These are phyloP conservation scores for Lasiosphaeria miniovina DNA, from an alignment of 495 filamentous ascomycete genomes.

Conservation along the genomic window DNA sequence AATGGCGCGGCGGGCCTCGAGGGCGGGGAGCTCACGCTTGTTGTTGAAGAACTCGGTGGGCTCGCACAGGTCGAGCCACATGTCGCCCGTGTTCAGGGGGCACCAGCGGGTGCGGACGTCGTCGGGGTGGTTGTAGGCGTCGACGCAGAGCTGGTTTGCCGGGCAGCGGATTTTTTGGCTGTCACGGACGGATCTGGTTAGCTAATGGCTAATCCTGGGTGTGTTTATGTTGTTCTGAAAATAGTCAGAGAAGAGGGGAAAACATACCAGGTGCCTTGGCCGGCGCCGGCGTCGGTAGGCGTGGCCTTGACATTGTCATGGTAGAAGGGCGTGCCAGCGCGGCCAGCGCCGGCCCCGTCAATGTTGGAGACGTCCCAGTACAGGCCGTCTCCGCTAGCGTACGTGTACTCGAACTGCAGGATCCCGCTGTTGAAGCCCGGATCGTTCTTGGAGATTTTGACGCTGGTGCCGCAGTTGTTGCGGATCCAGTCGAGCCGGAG, in stretches of 20 bases:
- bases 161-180: conserved; percentile 11
- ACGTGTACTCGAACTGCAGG: conserved; percentile 20
- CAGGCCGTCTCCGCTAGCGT: background rate
- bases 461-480: conserved; percentile 8
- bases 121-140: conserved; percentile 14
- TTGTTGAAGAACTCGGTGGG: conserved; percentile 4
- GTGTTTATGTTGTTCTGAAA: too few relatives aligned
- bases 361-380: conserved; percentile 20
- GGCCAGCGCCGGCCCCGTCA: conserved; percentile 12
- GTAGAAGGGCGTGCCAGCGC: conserved; percentile 15
- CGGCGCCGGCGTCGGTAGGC: conserved; percentile 12
- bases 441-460: conserved; percentile 17
- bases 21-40: conserved; percentile 9
- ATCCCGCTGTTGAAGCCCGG: conserved; percentile 11
- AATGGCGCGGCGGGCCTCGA: too few relatives aligned
- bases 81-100: conserved; percentile 10
- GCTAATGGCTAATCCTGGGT: too few relatives aligned
- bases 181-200: too few relatives aligned
- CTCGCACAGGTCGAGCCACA: conserved; percentile 17
- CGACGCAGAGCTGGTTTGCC: conserved; percentile 8
- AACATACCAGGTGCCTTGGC: conserved; percentile 6
- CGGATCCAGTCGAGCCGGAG: conserved; percentile 4
- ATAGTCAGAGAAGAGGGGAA: too few relatives aligned
- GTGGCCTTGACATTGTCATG: conserved; percentile 16
- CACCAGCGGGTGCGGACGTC: conserved; percentile 10